Evolutionary conservation across 257 asterid genomes (phyloP).

Genomic region (Solanum paucissectum): DNA sequence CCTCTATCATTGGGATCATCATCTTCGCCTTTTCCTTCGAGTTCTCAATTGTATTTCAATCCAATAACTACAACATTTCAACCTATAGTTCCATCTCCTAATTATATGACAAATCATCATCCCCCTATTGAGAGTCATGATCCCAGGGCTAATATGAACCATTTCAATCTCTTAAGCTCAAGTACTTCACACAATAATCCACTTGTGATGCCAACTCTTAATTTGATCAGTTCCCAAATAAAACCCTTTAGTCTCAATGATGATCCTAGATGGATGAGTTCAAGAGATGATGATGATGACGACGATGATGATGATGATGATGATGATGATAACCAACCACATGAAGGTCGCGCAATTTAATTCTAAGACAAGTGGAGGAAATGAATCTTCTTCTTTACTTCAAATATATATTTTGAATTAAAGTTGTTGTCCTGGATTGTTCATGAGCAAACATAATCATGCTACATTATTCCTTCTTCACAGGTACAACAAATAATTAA

Average conservation of each 20-base stretch:
- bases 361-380: not conserved
- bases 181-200: slow-evolving; percentile 20
- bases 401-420: not conserved
- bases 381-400: not conserved
- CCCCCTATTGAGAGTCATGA: slow-evolving; percentile 17
- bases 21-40: not conserved
- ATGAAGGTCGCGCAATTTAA: not conserved
- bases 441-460: not conserved
- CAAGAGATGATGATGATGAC: not conserved
- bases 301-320: not conserved
- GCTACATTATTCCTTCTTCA: not conserved
- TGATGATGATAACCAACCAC: not conserved
- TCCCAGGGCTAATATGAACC: slow-evolving; percentile 20
- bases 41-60: slow-evolving; percentile 24
- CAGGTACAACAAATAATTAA: not conserved
- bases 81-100: slow-evolving; percentile 13
- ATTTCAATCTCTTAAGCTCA: slow-evolving; percentile 22
- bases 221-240: slow-evolving; percentile 27
- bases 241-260: not conserved
- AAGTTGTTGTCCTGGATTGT: not conserved
- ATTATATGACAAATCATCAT: slow-evolving; percentile 5
- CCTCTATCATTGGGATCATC: slow-evolving; percentile 5
- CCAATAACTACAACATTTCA: slow-evolving; percentile 15
- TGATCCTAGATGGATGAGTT: not conserved
- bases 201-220: slow-evolving; percentile 34